A percentile compares a stretch with the other conserved stretches of the same genome.
These are phyloP conservation scores for Orbilia blumenaviensis DNA, from an alignment of 2,329 filamentous ascomycete genomes.

Conservation along the genomic window DNA sequence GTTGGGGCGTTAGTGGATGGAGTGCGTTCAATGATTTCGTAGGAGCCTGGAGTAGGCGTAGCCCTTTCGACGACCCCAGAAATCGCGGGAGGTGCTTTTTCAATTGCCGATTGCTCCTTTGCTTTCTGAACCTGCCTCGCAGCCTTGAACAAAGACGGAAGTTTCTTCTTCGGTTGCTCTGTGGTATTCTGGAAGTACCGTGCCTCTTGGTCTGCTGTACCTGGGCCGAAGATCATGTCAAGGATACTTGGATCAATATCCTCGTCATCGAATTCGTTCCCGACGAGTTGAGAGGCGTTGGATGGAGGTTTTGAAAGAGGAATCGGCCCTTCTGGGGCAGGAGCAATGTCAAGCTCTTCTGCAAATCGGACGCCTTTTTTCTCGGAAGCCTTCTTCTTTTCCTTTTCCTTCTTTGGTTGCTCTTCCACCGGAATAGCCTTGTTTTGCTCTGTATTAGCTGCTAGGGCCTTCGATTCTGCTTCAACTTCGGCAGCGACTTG, in stretches of 20 bases:
- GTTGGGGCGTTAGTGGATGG: neutral
- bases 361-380: slow-evolving; percentile 86
- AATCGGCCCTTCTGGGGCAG: slow-evolving; percentile 58
- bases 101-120: slow-evolving; percentile 28
- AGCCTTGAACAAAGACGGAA: slow-evolving; percentile 43
- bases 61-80: neutral
- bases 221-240: slow-evolving; percentile 48
- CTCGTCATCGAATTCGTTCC: slow-evolving; percentile 48
- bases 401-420: slow-evolving; percentile 48
- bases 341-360: slow-evolving; percentile 75
- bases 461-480: neutral
- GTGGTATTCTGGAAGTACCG: slow-evolving; percentile 43
- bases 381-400: slow-evolving; percentile 55
- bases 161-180: slow-evolving; percentile 43
- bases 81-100: slow-evolving; percentile 12
- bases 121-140: slow-evolving; percentile 45
- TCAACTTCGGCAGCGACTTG: slow-evolving; percentile 38
- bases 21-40: slow-evolving; percentile 39
- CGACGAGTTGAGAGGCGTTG: slow-evolving; percentile 34
- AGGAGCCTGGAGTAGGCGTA: slow-evolving; percentile 17
- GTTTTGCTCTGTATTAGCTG: slow-evolving; percentile 1
- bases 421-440: slow-evolving; percentile 53
- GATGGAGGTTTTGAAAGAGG: slow-evolving; percentile 57
- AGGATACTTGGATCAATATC: slow-evolving; percentile 49
- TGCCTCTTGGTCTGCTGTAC: slow-evolving; percentile 45